Base-by-base conservation (phyloP, 2,329 filamentous ascomycete genomes). In the Chaetomium sp. region DNA sequence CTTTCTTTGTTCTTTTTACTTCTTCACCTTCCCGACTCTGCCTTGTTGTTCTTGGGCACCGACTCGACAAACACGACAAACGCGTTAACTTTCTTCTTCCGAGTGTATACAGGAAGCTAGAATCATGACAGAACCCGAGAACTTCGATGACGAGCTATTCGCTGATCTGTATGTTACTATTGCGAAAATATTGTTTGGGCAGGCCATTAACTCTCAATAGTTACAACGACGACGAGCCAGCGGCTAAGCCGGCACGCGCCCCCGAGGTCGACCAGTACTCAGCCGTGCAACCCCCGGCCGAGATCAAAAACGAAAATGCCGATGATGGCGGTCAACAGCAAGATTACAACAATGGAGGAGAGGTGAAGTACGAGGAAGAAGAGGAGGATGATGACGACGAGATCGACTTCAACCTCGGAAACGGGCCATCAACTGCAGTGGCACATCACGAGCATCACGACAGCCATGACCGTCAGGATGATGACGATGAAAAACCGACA, bases 81-180 rank as follows among this genome's bases (percentile, higher is more conserved):
- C 56, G 56, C 38, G 56, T 57, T 49, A 9, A 23, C 38, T 25
- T 38, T 12, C 21, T 35, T 38, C 19, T 31, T 31, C 38, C 13
- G 23, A 29, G 55, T 13, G 35, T 9, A 10, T 29, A n/a, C 33
- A 42, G 12, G 53, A 63, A 56, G 62, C 70, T 57, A 63, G 66
- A 76, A 83, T 56, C 71, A 93, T 93, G 90, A 86, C 90, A 35
- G 91, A 93, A 73, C 81, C 85, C 62, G 90, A 92, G 71, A 90
- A 90, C 69, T 87, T 91, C 71, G 91, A 96, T 70, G 92, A 96
- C 75, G 92, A 96, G 83, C 90, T 96, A 75, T 96, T 96, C 77
- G 92, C 91, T 72, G 92, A 96, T 80, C 84, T 96, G 92, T 96
- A 80, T 78, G 91, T 85, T 63, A 31, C 51, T 49, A 23, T 33